Evolutionary conservation across 805 yeast species (phyloP), one percentile per base, ranked within the genome.

Genomic region (Nakazawaea laoshanensis): DNA sequence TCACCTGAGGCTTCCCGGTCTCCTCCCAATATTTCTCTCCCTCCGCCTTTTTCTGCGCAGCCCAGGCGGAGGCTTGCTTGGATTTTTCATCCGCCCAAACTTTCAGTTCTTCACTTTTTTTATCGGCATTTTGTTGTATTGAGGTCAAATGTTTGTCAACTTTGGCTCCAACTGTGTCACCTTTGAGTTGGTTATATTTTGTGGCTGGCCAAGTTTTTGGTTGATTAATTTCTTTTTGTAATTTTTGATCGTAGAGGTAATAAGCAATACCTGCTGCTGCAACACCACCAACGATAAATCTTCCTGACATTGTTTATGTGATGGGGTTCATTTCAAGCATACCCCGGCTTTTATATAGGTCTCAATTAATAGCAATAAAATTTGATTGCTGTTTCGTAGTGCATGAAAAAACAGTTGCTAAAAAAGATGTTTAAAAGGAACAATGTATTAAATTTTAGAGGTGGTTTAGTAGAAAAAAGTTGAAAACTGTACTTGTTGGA

Each of bases 191-290:
- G 12, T 26, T 22, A 15, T 26, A 30, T 24, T 30, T 35, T 17
- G 30, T 29, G 6, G 23, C 33, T 3, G 34, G 3, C 38, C 38
- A 35, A 4, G 34, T 18, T 13, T 19, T 20, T n/a, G 33, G 33
- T 19, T 35, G 34, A 11, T 21, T 12, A 5, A 21, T 18, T 13
- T 33, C 23, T 6, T 33, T 27, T 27, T 23, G 29, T 7, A 20
- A 12, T 18, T 29, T 29, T 24, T 35, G 30, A 12, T 37, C 41
- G 19, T 35, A 40, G 12, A 35, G 9, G 19, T 35, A 37, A 24
- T 32, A 40, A 17, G 36, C 42, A 12, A 30, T 36, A 16, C 42
- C 42, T 4, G 36, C 38, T 7, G 40, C 42, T 7, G 42, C 42
- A 14, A 32, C 36, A 13, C 42, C 42, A 17, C 38, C 38, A 30